phyloP scores from a whole-genome alignment of 495 filamentous ascomycete genomes.

The Rostrohypoxylon terebratum region DNA sequence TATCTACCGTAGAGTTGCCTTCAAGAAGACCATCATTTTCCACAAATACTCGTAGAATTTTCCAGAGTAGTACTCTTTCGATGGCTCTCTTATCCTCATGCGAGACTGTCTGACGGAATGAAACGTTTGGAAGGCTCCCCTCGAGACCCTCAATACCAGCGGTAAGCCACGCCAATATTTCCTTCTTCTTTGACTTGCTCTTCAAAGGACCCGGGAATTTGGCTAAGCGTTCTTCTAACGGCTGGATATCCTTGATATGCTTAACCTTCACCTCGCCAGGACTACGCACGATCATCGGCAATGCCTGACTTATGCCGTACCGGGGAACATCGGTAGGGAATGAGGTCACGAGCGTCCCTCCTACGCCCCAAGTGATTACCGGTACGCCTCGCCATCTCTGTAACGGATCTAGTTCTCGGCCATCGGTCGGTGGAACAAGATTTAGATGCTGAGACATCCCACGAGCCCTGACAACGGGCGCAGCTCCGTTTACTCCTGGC shows the following conservation, averaged over 20 bases:
- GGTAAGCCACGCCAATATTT: constrained; percentile 83
- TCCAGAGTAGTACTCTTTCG: constrained; percentile 90
- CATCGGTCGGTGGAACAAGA: constrained; percentile 75
- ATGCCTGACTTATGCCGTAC: constrained; percentile 76
- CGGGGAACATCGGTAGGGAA: constrained; percentile 91
- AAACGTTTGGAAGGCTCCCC: constrained; percentile 63
- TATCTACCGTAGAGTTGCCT: constrained; percentile 76
- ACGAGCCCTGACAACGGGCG: constrained; percentile 46
- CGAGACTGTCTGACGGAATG: constrained; percentile 57
- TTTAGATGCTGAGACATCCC: constrained; percentile 58
- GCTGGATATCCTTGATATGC: constrained; percentile 74
- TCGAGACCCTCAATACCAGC: constrained; percentile 79
- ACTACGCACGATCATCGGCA: constrained; percentile 83
- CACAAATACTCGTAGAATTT: constrained; percentile 80
- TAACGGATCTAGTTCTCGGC: constrained; percentile 80
- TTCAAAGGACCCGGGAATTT: constrained; percentile 92
- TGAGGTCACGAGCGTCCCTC: constrained; percentile 81
- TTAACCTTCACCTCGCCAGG: constrained; percentile 85
- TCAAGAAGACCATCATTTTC: constrained; percentile 89
- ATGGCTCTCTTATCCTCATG: constrained; percentile 74
- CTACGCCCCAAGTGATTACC: constrained; percentile 88
- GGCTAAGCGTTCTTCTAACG: constrained; percentile 74
- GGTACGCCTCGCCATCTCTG: constrained; percentile 91
- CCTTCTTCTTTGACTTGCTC: constrained; percentile 94
- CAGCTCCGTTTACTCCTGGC: constrained; percentile 43